Evolutionary conservation across 2,329 filamentous ascomycete genomes (phyloP).

Genomic region (Neopestalotiopsis rosae): DNA sequence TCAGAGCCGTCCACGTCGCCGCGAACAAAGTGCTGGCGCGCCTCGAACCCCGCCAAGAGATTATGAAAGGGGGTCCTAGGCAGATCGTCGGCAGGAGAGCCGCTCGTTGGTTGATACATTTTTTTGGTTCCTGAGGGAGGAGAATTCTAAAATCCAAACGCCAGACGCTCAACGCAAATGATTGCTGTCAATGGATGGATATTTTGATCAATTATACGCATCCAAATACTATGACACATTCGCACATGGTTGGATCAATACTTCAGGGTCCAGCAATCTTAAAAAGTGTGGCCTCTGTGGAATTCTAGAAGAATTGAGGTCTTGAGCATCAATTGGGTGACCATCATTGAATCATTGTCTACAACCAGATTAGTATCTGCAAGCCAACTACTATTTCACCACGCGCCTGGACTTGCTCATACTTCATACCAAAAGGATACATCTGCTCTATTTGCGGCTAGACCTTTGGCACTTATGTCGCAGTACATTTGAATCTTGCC

Average conservation of each 20-base stretch:
- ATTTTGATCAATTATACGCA: not conserved
- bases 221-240: not conserved
- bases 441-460: not conserved
- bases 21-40: conserved; percentile 7
- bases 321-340: no score
- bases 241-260: not conserved
- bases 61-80: conserved; percentile 9
- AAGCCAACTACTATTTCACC: not conserved
- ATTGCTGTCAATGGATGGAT: not conserved
- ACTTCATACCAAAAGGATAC: not conserved
- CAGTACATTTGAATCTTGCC: no score
- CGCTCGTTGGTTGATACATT: not conserved
- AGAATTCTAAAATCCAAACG: not conserved
- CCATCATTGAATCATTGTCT: no score
- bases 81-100: conserved; percentile 6
- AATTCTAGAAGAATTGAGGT: no score
- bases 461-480: not conserved
- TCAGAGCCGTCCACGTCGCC: not conserved
- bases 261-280: not conserved
- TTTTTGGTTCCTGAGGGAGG: not conserved
- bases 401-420: not conserved
- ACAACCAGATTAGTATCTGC: no score
- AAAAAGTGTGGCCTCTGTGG: no score
- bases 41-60: conserved; percentile 6
- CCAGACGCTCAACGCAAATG: not conserved